These are phyloP conservation scores for Deakozyma indianensis DNA, from an alignment of 805 yeast species.

Conservation along the genomic window DNA sequence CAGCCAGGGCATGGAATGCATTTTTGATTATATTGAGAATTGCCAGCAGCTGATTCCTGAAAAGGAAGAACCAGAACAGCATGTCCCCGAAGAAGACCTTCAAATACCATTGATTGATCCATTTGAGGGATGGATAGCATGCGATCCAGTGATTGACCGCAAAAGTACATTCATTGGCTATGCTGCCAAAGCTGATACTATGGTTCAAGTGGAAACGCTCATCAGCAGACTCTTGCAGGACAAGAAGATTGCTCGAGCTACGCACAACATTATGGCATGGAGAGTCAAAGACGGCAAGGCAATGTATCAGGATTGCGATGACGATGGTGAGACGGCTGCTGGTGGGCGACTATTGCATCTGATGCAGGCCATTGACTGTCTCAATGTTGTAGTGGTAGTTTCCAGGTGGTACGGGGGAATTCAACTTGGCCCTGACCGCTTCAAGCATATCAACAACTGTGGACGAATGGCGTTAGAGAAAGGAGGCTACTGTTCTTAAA, in stretches of 20 bases:
- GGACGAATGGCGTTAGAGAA: slow-evolving; percentile 71
- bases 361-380: slow-evolving; percentile 50
- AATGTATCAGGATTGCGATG: slow-evolving; percentile 74
- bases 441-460: slow-evolving; percentile 80
- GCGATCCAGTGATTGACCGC: slow-evolving; percentile 70
- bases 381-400: slow-evolving; percentile 78
- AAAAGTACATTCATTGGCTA: slow-evolving; percentile 77
- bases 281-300: slow-evolving; percentile 47
- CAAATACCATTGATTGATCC: slow-evolving; percentile 24
- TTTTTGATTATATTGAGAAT: slow-evolving; percentile 4
- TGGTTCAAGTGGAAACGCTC: slow-evolving; percentile 48
- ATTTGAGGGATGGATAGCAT: slow-evolving; percentile 58
- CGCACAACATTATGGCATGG: slow-evolving; percentile 82
- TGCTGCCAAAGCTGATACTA: slow-evolving; percentile 45
- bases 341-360: slow-evolving; percentile 77
- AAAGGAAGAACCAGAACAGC: slow-evolving; percentile 14
- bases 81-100: slow-evolving; percentile 4
- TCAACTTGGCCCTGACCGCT: slow-evolving; percentile 79
- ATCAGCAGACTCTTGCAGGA: slow-evolving; percentile 45
- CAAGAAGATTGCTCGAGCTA: slow-evolving; percentile 48
- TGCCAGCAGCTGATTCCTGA: slow-evolving; percentile 3
- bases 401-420: slow-evolving; percentile 89
- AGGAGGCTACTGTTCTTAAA: slow-evolving; percentile 54
- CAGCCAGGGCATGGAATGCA: slow-evolving; percentile 2
- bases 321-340: slow-evolving; percentile 95